A percentile compares a stretch with the other conserved stretches of the same genome.
Conservation (phyloP, 768 basidiomycete genomes). For the Collybia mongolica region DNA sequence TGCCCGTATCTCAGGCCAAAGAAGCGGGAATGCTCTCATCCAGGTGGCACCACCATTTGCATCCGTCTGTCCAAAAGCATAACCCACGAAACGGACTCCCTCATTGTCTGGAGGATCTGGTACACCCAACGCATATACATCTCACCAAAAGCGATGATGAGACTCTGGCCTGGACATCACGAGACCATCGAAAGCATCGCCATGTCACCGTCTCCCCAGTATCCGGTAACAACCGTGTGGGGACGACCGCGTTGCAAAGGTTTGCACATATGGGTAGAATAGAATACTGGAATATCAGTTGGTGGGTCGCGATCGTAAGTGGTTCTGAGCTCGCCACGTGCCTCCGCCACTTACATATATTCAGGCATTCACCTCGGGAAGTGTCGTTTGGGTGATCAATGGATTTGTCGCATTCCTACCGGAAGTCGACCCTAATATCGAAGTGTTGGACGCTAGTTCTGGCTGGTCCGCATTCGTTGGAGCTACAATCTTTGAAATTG, state of each 20-base stretch:
- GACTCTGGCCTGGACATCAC: conserved; percentile 35
- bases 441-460: conserved; percentile 27
- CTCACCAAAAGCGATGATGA: conserved; percentile 15
- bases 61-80: conserved; percentile 25
- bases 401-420: conserved; percentile 56
- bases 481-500: conserved; percentile 59
- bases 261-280: conserved; percentile 28
- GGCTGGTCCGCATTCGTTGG: conserved; percentile 56
- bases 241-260: conserved; percentile 11
- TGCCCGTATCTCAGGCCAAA: too few relatives aligned
- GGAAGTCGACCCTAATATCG: conserved; percentile 26
- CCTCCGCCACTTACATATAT: not conserved
- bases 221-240: conserved; percentile 16
- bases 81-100: conserved; percentile 26
- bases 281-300: conserved; percentile 44
- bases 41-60: conserved; percentile 28
- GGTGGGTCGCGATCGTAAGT: conserved; percentile 41
- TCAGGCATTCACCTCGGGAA: conserved; percentile 40
- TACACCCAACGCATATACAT: conserved; percentile 35
- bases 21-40: too few relatives aligned
- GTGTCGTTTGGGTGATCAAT: conserved; percentile 54
- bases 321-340: not conserved
- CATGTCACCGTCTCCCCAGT: conserved; percentile 22
- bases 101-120: conserved; percentile 16
- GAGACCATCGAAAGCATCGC: conserved; percentile 37